Evolutionary conservation across 345 rosid genomes (phyloP).

Genomic region (Ceriops decandra): DNA sequence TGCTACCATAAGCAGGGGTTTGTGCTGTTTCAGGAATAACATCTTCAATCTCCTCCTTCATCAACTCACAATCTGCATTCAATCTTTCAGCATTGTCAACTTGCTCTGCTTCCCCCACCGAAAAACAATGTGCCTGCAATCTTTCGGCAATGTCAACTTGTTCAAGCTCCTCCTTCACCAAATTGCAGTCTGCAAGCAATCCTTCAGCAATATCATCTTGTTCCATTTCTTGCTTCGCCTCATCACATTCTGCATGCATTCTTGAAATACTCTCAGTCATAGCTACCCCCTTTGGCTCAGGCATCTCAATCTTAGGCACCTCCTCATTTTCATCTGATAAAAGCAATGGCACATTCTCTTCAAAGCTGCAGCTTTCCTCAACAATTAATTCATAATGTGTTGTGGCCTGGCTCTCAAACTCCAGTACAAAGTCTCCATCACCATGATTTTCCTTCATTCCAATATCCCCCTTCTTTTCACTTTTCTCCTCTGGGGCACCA

Average conservation of each 20-base stretch:
- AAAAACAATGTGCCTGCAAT: no score
- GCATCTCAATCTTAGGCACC: slow-evolving; percentile 13
- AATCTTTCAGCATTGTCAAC: no score
- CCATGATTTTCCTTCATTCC: slow-evolving; percentile 42
- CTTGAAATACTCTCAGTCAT: slow-evolving; percentile 19
- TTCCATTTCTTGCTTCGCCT: neutral
- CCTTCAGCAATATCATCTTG: neutral
- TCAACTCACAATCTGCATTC: no score
- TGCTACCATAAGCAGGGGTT: slow-evolving; percentile 11
- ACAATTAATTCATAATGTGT: slow-evolving; percentile 30
- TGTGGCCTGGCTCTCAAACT: slow-evolving; percentile 41
- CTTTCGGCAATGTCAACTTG: slow-evolving; percentile 18
- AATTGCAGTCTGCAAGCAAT: neutral
- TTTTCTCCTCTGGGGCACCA: slow-evolving; percentile 3
- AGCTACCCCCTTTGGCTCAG: slow-evolving; percentile 21
- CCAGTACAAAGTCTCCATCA: slow-evolving; percentile 67
- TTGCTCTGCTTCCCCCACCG: no score
- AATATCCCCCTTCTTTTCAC: slow-evolving; percentile 32
- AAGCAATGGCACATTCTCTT: slow-evolving; percentile 20
- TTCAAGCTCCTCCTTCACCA: slow-evolving; percentile 22
- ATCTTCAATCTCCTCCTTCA: no score
- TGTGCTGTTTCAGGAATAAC: slow-evolving; percentile 17
- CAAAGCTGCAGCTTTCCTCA: slow-evolving; percentile 25
- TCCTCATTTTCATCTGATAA: slow-evolving; percentile 28
- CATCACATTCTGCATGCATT: slow-evolving; percentile 4